phyloP scores from a whole-genome alignment of 805 yeast species.

The Scheffersomyces coipomensis region DNA sequence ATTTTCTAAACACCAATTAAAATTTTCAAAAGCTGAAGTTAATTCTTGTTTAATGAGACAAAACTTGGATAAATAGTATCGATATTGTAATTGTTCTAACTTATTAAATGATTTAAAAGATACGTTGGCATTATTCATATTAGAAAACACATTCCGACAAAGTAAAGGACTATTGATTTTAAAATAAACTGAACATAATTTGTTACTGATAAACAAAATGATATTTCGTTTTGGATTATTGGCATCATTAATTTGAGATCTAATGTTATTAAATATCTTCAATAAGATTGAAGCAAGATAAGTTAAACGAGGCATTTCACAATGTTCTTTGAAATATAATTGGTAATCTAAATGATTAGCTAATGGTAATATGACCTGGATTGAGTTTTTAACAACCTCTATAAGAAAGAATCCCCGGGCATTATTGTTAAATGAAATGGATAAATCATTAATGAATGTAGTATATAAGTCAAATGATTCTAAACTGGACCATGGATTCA shows the following conservation, averaged over 20 bases:
- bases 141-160: slow-evolving; percentile 61
- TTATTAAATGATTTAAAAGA: slow-evolving; percentile 38
- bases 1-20: slow-evolving; percentile 51
- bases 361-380: slow-evolving; percentile 43
- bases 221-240: slow-evolving; percentile 47
- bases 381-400: slow-evolving; percentile 33
- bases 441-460: slow-evolving; percentile 44
- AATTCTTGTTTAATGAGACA: slow-evolving; percentile 53
- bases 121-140: slow-evolving; percentile 52
- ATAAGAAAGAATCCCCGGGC: slow-evolving; percentile 36
- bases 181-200: slow-evolving; percentile 57
- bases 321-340: slow-evolving; percentile 41
- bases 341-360: slow-evolving; percentile 38
- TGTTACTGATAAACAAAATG: slow-evolving; percentile 51
- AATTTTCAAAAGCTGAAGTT: slow-evolving; percentile 46
- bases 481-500: slow-evolving; percentile 52
- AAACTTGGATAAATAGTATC: slow-evolving; percentile 54
- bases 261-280: slow-evolving; percentile 58
- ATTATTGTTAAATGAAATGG: slow-evolving; percentile 49
- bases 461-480: slow-evolving; percentile 56
- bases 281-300: slow-evolving; percentile 54
- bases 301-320: slow-evolving; percentile 44
- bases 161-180: slow-evolving; percentile 52
- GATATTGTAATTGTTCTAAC: slow-evolving; percentile 49
- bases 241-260: slow-evolving; percentile 43